phyloP scores from a whole-genome alignment of 345 rosid genomes.

The Theobroma cacao region DNA sequence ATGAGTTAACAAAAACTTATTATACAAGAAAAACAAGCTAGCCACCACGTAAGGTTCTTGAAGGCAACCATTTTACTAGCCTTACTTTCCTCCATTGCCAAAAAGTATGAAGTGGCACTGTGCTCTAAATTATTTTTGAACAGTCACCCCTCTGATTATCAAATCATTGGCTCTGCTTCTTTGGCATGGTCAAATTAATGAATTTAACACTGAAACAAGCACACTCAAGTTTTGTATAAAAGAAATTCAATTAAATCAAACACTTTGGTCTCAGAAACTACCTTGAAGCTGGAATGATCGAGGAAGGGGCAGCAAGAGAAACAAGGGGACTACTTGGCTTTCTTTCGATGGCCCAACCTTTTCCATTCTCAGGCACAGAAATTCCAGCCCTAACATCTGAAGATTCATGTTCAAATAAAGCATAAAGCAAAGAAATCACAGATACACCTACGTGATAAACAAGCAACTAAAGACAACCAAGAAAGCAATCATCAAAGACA shows the following conservation, averaged over 20 bases:
- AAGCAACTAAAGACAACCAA: slow-evolving; percentile 10
- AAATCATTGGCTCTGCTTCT: background rate
- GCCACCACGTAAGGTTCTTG: background rate
- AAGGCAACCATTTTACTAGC: background rate
- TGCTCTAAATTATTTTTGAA: background rate
- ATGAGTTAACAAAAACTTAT: background rate
- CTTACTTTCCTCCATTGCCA: background rate
- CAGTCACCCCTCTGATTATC: background rate
- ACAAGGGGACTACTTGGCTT: slow-evolving; percentile 27
- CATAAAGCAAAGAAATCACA: background rate
- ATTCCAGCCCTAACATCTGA: slow-evolving; percentile 43
- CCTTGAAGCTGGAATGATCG: slow-evolving; percentile 44
- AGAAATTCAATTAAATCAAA: slow-evolving; percentile 12
- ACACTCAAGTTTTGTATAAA: background rate
- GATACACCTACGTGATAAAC: slow-evolving; percentile 7
- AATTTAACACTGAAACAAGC: background rate
- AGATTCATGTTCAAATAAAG: slow-evolving; percentile 3
- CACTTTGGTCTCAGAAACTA: slow-evolving; percentile 20
- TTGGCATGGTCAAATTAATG: background rate
- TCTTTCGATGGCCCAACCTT: slow-evolving; percentile 35
- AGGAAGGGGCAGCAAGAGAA: slow-evolving; percentile 34
- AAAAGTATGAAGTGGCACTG: background rate
- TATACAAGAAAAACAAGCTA: background rate
- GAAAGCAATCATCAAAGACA: slow-evolving; percentile 9
- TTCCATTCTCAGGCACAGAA: slow-evolving; percentile 31